These are phyloP conservation scores for Cicer bijugum DNA, from an alignment of 306 rosid species.

Conservation along the genomic window DNA sequence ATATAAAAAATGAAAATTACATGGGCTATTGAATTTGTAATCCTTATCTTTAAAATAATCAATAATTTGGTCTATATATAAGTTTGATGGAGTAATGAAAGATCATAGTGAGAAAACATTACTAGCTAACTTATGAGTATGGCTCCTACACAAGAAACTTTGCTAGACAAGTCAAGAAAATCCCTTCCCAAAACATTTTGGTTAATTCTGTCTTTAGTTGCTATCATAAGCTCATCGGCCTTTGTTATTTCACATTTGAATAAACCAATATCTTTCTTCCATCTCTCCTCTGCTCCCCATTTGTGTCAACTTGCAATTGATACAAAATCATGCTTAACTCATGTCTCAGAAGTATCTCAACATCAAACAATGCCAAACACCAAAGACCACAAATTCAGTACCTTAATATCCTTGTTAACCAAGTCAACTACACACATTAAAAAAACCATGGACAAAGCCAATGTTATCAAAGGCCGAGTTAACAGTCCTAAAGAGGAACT, in stretches of 20 bases:
- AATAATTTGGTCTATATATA: too few relatives aligned
- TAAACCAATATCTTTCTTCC: constrained; percentile 40
- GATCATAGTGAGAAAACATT: too few relatives aligned
- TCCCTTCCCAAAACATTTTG: constrained; percentile 41
- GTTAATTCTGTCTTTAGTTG: constrained; percentile 51
- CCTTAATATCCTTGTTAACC: constrained; percentile 49
- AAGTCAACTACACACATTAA: constrained; percentile 50
- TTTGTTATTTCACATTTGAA: constrained; percentile 47
- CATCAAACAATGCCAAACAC: neutral
- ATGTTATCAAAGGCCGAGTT: constrained; percentile 33
- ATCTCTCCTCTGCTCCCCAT: constrained; percentile 13
- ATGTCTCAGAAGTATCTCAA: constrained; percentile 47
- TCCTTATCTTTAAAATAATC: too few relatives aligned
- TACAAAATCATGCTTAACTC: constrained; percentile 52
- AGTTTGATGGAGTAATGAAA: too few relatives aligned
- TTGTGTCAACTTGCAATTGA: constrained; percentile 53
- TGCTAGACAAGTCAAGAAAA: constrained; percentile 49
- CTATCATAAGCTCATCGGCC: constrained; percentile 53
- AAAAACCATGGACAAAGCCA: constrained; percentile 39
- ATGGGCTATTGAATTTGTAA: too few relatives aligned
- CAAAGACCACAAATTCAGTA: neutral
- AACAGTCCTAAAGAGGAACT: constrained; percentile 52
- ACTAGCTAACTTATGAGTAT: too few relatives aligned
- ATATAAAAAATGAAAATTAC: too few relatives aligned
- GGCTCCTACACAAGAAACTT: constrained; percentile 15